Base-by-base conservation (phyloP, 805 yeast genomes). In the Yamadazyma olivae region DNA sequence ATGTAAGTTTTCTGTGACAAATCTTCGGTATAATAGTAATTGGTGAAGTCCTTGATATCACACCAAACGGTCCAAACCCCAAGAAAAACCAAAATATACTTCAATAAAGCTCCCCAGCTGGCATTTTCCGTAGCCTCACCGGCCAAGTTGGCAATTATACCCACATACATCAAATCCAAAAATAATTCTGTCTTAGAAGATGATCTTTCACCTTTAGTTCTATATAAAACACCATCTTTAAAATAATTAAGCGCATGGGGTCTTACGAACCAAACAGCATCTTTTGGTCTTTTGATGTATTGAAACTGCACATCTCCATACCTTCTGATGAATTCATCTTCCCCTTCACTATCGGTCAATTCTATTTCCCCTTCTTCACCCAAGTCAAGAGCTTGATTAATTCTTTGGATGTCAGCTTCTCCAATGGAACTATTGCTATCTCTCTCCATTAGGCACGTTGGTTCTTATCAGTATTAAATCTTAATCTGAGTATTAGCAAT, bases 41-140 rank as follows among this genome's bases (percentile, higher is more conserved):
- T 77, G 69, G 77, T 75, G 46, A 79, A 68, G 39, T 78, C 83
- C 48, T 77, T 75, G 39, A 79, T 60, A 47, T 79, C 84, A n/a
- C 69, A 54, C 85, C 86, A 80, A 16, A 79, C 74, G 15, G 69
- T 70, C 75, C 78, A 81, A n/a, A 78, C 70, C 0, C 83, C 83
- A 14, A 74, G 33, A 38, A 78, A 79, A 2, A 77, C 50, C 27
- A 79, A 46, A 5, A 75, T 35, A 48, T 77, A 79, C 43, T 65
- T 65, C 25, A 71, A 54, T 17, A 79, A 53, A 0, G 77, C 54
- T 3, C 49, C 50, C 25, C 80, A 80, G 14, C 65, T 53, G 20
- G 79, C 77, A 13, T 70, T 52, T 38, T 70, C 75, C 4, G 74
- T 64, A 1, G 81, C 81, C 28, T 56, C 56, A 4, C 74, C 65